Conservation (phyloP, 306 rosid genomes). For the Prosopis cineraria region DNA sequence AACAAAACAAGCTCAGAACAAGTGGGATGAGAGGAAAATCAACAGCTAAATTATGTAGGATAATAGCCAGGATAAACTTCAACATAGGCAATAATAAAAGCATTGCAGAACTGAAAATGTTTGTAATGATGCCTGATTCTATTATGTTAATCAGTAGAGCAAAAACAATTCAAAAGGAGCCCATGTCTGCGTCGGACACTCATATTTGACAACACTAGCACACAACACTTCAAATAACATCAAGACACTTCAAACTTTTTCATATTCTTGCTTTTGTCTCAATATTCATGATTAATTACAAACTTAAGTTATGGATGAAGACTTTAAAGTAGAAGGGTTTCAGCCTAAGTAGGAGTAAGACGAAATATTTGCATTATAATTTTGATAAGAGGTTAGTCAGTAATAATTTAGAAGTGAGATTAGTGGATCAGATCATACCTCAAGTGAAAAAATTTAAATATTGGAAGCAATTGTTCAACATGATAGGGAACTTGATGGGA, state of each 20-base stretch:
- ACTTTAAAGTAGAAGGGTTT: no score
- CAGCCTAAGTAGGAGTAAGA: no score
- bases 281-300: no score
- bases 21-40: slow-evolving; percentile 37
- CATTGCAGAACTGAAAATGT: slow-evolving; percentile 13
- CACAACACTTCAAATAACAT: background rate
- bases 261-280: no score
- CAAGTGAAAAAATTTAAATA: no score
- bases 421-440: no score
- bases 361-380: no score
- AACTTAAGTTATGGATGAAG: no score
- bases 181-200: background rate
- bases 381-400: no score
- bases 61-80: slow-evolving; percentile 8
- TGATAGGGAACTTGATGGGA: no score
- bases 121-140: background rate
- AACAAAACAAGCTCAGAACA: slow-evolving; percentile 36
- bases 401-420: no score
- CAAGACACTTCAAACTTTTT: background rate
- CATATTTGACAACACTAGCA: background rate
- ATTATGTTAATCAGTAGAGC: background rate
- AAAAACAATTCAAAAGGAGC: background rate
- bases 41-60: background rate
- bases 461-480: no score
- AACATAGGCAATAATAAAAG: slow-evolving; percentile 5